These are phyloP conservation scores for Lentinula novae-zelandiae DNA, from an alignment of 1,284 basidiomycete species.

Conservation along the genomic window DNA sequence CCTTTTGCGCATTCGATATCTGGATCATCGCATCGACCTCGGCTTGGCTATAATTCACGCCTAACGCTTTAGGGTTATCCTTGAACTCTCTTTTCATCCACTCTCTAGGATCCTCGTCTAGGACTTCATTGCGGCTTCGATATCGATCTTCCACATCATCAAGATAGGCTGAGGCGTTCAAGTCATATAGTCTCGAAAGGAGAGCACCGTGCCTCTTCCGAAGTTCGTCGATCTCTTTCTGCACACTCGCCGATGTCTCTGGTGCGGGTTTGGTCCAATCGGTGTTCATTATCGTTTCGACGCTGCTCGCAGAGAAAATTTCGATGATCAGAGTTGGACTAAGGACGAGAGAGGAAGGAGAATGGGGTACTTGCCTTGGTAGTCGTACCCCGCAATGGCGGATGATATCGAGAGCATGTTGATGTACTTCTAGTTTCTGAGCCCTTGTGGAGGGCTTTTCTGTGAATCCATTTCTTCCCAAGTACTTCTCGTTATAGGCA, in stretches of 20 bases:
- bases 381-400: neutral
- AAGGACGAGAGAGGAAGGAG: no score
- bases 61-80: neutral
- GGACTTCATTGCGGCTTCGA: slow-evolving; percentile 3
- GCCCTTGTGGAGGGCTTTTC: neutral
- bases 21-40: slow-evolving; percentile 7
- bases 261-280: slow-evolving; percentile 2
- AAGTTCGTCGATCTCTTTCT: slow-evolving; percentile 3
- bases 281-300: neutral
- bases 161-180: slow-evolving; percentile 4
- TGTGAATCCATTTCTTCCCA: slow-evolving; percentile 4
- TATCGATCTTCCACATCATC: slow-evolving; percentile 6
- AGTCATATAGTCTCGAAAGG: slow-evolving; percentile 8
- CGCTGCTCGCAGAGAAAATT: neutral
- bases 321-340: no score
- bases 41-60: neutral
- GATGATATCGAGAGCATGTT: slow-evolving; percentile 6
- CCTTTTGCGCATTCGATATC: slow-evolving; percentile 1
- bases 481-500: neutral
- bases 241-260: neutral
- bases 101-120: slow-evolving; percentile 3
- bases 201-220: neutral
- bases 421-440: slow-evolving; percentile 7
- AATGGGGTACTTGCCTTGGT: neutral
- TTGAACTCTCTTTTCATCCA: slow-evolving; percentile 1